These are phyloP conservation scores for Ambrosiella cleistominuta DNA, from an alignment of 2,329 filamentous ascomycete genomes.

Conservation along the genomic window DNA sequence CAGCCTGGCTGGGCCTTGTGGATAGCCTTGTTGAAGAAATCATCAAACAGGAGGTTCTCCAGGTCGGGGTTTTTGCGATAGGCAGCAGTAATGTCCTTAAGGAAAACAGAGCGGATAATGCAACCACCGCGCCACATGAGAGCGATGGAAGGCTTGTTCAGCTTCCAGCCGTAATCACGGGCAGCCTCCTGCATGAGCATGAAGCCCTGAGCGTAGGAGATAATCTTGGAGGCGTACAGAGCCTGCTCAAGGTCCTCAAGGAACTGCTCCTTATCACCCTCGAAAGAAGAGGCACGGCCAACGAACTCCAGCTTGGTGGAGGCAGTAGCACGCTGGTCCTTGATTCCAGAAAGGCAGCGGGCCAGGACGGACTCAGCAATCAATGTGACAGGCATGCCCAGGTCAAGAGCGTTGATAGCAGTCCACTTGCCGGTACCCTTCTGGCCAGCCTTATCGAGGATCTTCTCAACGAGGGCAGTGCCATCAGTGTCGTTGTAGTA, in stretches of 20 bases:
- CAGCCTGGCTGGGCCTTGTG: slow-evolving; percentile 87
- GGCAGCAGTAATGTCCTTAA: slow-evolving; percentile 96
- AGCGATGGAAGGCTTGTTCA: slow-evolving; percentile 99
- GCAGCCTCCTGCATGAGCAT: slow-evolving; percentile 99
- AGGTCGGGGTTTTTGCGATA: slow-evolving; percentile 90
- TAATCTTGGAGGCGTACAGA: slow-evolving; percentile 98
- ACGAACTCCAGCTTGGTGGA: slow-evolving; percentile 55
- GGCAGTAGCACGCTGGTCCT: slow-evolving; percentile 77
- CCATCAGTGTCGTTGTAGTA: slow-evolving; percentile 96
- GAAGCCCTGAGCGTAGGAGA: slow-evolving; percentile 98
- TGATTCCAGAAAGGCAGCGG: slow-evolving; percentile 84
- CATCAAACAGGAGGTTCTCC: slow-evolving; percentile 94
- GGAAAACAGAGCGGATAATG: slow-evolving; percentile 99
- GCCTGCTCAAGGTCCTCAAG: slow-evolving; percentile 96
- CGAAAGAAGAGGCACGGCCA: slow-evolving; percentile 60
- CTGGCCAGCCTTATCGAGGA: slow-evolving; percentile 93
- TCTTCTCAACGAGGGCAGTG: slow-evolving; percentile 88
- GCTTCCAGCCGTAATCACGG: slow-evolving; percentile 92
- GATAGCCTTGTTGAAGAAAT: slow-evolving; percentile 99
- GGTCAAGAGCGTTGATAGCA: slow-evolving; percentile 93
- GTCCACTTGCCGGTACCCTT: slow-evolving; percentile 99
- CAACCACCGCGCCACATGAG: slow-evolving; percentile 99
- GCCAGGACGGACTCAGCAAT: slow-evolving; percentile 95
- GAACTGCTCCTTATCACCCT: slow-evolving; percentile 83
- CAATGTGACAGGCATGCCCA: slow-evolving; percentile 94